Conservation (phyloP, 257 asterid species). For the Leptodermis oblonga region DNA sequence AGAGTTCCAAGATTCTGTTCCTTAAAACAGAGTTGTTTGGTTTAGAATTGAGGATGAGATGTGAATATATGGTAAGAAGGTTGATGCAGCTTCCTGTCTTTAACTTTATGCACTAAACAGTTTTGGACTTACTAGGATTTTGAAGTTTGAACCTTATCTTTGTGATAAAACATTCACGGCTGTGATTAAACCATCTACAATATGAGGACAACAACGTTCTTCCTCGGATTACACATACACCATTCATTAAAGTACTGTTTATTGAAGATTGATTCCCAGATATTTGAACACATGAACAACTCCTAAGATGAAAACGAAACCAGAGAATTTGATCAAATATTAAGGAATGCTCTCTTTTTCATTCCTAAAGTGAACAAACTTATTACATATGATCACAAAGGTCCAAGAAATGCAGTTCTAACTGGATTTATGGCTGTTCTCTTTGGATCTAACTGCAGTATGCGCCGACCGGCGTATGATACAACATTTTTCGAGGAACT, state of each 20-base stretch:
- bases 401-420: background rate
- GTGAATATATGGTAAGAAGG: background rate
- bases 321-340: background rate
- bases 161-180: constrained; percentile 17
- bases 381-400: background rate
- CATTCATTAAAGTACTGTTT: too few species aligned
- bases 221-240: background rate
- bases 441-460: background rate
- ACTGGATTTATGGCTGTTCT: background rate
- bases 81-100: too few species aligned
- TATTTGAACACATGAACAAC: background rate
- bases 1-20: background rate
- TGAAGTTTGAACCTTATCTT: constrained; percentile 20
- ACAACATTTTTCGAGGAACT: background rate
- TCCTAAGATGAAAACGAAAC: background rate
- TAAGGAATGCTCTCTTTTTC: background rate
- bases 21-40: background rate
- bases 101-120: background rate
- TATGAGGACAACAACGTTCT: background rate
- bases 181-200: constrained; percentile 1
- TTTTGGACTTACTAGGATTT: constrained; percentile 13
- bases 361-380: background rate
- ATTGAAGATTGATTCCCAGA: background rate
- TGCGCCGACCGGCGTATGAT: background rate
- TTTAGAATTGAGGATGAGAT: background rate